phyloP scores from a whole-genome alignment of 2,329 filamentous ascomycete genomes.

The Fonsecaea monophora region DNA sequence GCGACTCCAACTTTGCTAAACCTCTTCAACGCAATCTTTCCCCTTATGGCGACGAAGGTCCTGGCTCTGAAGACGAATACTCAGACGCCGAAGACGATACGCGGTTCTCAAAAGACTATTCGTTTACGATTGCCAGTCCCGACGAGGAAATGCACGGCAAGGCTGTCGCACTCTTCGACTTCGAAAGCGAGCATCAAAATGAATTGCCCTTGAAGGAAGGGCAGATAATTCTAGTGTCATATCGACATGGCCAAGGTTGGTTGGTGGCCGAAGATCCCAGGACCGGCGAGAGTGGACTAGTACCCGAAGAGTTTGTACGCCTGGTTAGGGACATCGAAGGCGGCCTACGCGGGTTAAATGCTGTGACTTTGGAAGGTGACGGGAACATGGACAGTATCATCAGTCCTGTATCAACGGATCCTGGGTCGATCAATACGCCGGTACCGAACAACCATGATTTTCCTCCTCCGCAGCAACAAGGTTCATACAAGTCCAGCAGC shows the following conservation, averaged over 20 bases:
- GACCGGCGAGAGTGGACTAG: conserved; percentile 89
- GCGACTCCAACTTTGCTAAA: conserved; percentile 63
- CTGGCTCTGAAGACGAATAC: conserved; percentile 54
- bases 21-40: conserved; percentile 46
- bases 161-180: conserved; percentile 93
- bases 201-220: conserved; percentile 91
- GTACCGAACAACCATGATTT: conserved; percentile 34
- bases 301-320: conserved; percentile 95
- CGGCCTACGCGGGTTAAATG: conserved; percentile 76
- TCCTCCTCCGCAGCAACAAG: conserved; percentile 25
- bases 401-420: conserved; percentile 64
- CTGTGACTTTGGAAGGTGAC: conserved; percentile 53
- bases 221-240: conserved; percentile 95
- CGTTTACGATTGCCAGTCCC: conserved; percentile 91
- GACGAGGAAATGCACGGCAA: conserved; percentile 99
- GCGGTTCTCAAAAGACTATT: conserved; percentile 87
- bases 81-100: conserved; percentile 67
- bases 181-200: conserved; percentile 93
- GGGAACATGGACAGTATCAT: conserved; percentile 59
- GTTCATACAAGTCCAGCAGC: conserved; percentile 18
- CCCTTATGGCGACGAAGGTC: conserved; percentile 31
- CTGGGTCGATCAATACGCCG: conserved; percentile 32
- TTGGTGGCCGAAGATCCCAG: conserved; percentile 94
- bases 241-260: conserved; percentile 96
- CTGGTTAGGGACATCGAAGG: conserved; percentile 92